Conservation (phyloP, 73 alveolate species). For the Symbiodinium natans region DNA sequence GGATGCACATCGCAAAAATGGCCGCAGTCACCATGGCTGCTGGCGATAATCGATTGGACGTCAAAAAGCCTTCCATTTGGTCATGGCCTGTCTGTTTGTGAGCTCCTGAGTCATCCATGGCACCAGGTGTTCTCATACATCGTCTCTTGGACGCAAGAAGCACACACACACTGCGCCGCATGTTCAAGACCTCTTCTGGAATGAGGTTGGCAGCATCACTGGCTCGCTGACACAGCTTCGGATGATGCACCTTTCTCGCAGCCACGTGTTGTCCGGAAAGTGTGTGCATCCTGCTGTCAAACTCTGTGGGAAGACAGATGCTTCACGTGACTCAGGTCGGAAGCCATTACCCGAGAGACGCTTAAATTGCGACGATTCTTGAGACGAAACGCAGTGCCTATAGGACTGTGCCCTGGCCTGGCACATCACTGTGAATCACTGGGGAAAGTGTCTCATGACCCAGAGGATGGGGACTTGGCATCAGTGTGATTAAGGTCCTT, state of each 20-base stretch:
- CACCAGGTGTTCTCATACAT: constrained; percentile 51
- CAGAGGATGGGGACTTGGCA: not conserved
- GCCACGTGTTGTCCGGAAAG: no score
- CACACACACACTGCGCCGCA: not conserved
- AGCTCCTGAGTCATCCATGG: no score
- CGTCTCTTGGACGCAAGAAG: not conserved
- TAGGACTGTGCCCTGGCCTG: constrained; percentile 23
- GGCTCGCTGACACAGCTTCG: constrained; percentile 86
- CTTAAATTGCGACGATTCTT: constrained; percentile 74
- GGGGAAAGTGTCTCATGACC: no score
- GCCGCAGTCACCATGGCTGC: no score
- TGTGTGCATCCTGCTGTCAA: no score
- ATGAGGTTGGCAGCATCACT: constrained; percentile 73
- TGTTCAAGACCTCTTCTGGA: not conserved
- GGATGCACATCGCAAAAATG: no score
- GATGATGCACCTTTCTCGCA: constrained; percentile 33
- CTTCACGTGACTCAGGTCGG: constrained; percentile 23
- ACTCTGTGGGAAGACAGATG: no score
- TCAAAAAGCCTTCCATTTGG: no score
- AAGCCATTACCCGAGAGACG: constrained; percentile 84
- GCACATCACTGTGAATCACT: no score
- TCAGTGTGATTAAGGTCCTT: constrained; percentile 10
- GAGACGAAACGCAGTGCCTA: constrained; percentile 92
- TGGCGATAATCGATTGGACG: no score
- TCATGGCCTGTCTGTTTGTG: no score